These are phyloP conservation scores for Kingdonia uniflora DNA, from an alignment of 164 flowering plant species.

Conservation along the genomic window DNA sequence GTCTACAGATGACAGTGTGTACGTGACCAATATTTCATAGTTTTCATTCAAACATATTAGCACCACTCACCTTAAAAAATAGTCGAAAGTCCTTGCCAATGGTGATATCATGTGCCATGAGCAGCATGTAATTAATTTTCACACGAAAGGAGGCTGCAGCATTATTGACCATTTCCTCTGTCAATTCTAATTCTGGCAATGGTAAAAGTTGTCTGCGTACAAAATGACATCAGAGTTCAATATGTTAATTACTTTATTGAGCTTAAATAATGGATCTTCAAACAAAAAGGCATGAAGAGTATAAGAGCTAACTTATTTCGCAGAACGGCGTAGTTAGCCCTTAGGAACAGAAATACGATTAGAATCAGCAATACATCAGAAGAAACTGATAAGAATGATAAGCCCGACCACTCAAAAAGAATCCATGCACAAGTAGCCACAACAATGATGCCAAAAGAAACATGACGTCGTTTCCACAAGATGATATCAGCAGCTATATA, in stretches of 20 bases:
- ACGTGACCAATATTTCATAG: no score
- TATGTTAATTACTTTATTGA: background rate
- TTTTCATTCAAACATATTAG: no score
- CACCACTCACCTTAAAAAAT: conserved; percentile 65
- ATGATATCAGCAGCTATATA: conserved; percentile 74
- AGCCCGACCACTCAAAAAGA: conserved; percentile 64
- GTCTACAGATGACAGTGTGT: background rate
- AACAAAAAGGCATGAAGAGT: background rate
- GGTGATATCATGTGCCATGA: conserved; percentile 94
- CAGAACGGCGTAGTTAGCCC: conserved; percentile 55
- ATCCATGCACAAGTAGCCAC: conserved; percentile 82
- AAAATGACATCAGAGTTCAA: background rate
- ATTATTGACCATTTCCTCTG: conserved; percentile 90
- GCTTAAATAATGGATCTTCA: no score
- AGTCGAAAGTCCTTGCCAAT: conserved; percentile 83
- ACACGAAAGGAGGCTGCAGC: conserved; percentile 89
- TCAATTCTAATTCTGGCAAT: conserved; percentile 69
- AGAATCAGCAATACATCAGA: conserved; percentile 73
- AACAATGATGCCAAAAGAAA: conserved; percentile 57
- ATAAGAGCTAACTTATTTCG: conserved; percentile 39
- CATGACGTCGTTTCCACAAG: conserved; percentile 56
- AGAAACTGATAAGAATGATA: conserved; percentile 64
- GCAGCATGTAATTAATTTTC: conserved; percentile 62
- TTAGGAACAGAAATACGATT: conserved; percentile 54
- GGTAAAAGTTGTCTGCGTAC: conserved; percentile 48